phyloP scores from a whole-genome alignment of 169 alveolate genomes.

The Theileria annulata region DNA sequence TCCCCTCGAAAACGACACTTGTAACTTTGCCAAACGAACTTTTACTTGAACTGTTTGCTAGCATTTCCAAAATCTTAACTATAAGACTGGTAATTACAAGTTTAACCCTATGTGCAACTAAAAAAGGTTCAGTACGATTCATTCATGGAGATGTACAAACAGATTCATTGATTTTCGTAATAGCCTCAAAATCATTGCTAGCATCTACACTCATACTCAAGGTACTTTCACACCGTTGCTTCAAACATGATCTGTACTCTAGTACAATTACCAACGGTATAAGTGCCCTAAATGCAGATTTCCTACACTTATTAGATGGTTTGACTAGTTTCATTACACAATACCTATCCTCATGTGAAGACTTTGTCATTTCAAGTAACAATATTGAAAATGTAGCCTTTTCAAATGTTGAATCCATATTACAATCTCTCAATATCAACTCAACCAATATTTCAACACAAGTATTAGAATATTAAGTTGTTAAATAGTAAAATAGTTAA shows the following conservation, averaged over 20 bases:
- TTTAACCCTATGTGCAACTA: constrained; percentile 11
- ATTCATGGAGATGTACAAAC: neutral
- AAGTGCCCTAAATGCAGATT: neutral
- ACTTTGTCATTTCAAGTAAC: neutral
- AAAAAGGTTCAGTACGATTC: constrained; percentile 17
- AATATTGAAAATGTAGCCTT: constrained; percentile 1
- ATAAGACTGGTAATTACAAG: constrained; percentile 12
- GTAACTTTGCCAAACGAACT: constrained; percentile 27
- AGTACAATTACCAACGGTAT: neutral
- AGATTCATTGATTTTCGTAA: constrained; percentile 20
- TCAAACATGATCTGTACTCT: neutral
- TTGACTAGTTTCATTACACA: neutral
- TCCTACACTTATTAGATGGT: neutral
- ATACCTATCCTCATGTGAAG: constrained; percentile 3
- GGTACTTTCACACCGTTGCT: constrained; percentile 44
- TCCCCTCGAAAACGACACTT: constrained; percentile 25
- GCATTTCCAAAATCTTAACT: constrained; percentile 35
- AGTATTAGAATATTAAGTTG: no score
- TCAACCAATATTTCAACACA: neutral
- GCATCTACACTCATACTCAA: constrained; percentile 29
- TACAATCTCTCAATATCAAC: neutral
- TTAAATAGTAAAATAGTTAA: no score
- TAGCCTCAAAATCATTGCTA: constrained; percentile 32
- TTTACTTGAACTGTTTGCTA: constrained; percentile 28
- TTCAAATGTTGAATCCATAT: neutral